These are phyloP conservation scores for Boletus smithii DNA, from an alignment of 1,284 basidiomycete species.

Conservation along the genomic window DNA sequence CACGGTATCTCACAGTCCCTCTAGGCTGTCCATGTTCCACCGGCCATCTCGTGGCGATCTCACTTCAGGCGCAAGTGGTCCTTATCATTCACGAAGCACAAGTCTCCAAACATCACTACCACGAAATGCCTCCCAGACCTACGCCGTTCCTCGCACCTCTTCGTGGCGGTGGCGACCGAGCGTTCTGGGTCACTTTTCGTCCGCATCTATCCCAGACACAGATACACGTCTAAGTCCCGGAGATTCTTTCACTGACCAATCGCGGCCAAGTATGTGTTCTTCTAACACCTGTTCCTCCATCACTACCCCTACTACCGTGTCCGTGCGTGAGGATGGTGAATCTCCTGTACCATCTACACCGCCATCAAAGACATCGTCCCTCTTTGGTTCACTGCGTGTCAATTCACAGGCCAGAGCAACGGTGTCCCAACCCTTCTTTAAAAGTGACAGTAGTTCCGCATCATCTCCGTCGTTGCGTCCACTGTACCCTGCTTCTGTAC, in stretches of 20 bases:
- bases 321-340: conserved; percentile 26
- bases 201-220: conserved; percentile 39
- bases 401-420: conserved; percentile 36
- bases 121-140: conserved; percentile 15
- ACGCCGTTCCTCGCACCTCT: conserved; percentile 24
- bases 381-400: conserved; percentile 48
- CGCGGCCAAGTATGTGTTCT: conserved; percentile 67
- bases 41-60: conserved; percentile 39
- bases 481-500: conserved; percentile 36
- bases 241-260: conserved; percentile 44
- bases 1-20: conserved; percentile 35
- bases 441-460: conserved; percentile 20
- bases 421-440: conserved; percentile 33
- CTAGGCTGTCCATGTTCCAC: conserved; percentile 45
- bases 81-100: conserved; percentile 43
- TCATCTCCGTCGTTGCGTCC: conserved; percentile 42
- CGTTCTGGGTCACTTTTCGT: conserved; percentile 56
- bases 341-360: conserved; percentile 39
- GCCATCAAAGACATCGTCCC: conserved; percentile 43
- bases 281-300: conserved; percentile 53
- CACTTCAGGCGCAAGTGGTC: conserved; percentile 26
- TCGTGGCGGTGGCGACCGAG: conserved; percentile 55
- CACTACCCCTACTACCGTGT: conserved; percentile 40
- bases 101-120: conserved; percentile 38
- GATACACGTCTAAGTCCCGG: conserved; percentile 37